phyloP scores from a whole-genome alignment of 2,329 filamentous ascomycete genomes.

The Paecilomyces sp. region DNA sequence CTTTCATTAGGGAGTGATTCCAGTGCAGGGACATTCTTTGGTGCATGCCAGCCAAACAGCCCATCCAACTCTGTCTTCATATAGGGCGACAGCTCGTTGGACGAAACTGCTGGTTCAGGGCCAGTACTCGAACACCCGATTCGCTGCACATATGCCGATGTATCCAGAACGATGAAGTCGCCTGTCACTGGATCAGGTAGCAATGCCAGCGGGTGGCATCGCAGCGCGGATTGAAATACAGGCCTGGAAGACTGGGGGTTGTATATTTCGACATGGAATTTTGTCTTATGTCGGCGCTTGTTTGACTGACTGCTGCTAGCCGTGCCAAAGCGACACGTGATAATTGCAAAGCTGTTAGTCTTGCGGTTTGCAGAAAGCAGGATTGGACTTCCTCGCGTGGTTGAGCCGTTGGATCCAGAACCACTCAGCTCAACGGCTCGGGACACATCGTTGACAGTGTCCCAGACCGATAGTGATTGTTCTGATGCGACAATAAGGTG shows the following conservation, averaged over 20 bases:
- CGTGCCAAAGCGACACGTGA: conserved; percentile 38
- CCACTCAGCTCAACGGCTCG: conserved; percentile 58
- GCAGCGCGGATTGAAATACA: conserved; percentile 49
- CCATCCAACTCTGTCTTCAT: conserved; percentile 24
- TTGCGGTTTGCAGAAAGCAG: conserved; percentile 61
- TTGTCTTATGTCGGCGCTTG: conserved; percentile 39
- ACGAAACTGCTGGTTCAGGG: conserved; percentile 14
- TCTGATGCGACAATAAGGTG: conserved; percentile 70
- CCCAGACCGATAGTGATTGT: conserved; percentile 64
- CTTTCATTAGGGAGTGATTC: neutral
- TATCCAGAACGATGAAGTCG: conserved; percentile 70
- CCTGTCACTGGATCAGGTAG: conserved; percentile 56
- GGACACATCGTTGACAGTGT: conserved; percentile 72
- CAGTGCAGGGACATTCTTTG: neutral
- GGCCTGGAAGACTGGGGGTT: conserved; percentile 53
- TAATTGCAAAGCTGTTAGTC: conserved; percentile 60
- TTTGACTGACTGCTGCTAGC: conserved; percentile 19
- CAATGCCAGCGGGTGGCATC: conserved; percentile 58
- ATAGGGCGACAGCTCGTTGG: conserved; percentile 15
- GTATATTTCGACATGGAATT: conserved; percentile 57
- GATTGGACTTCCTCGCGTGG: conserved; percentile 10
- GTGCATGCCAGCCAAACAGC: conserved; percentile 21
- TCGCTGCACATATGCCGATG: conserved; percentile 62
- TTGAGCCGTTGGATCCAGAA: conserved; percentile 5
- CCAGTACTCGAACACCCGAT: conserved; percentile 20